phyloP scores from a whole-genome alignment of 73 alveolate species.

The Effrenium voratum region DNA sequence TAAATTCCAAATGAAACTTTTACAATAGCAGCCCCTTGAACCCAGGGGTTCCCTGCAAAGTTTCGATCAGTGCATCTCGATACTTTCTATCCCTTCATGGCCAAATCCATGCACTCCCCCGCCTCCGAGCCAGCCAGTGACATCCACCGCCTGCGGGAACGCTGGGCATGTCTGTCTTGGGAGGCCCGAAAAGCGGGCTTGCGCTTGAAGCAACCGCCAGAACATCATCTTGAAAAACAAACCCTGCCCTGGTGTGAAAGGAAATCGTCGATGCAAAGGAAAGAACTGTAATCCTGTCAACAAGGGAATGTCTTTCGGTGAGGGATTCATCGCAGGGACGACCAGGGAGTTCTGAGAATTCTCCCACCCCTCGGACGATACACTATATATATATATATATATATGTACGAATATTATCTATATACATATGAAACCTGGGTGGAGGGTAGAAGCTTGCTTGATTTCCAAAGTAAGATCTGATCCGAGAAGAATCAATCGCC shows the following conservation, averaged over 20 bases:
- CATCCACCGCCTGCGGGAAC: slow-evolving; percentile 64
- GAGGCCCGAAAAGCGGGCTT: neutral
- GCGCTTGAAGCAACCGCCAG: neutral
- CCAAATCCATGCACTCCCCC: too few relatives aligned
- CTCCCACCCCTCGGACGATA: neutral
- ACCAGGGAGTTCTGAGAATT: neutral
- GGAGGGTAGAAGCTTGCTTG: neutral
- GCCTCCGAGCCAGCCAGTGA: slow-evolving; percentile 94
- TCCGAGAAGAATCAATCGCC: neutral
- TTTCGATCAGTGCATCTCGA: too few relatives aligned
- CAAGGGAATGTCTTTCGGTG: neutral
- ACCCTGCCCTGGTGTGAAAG: neutral
- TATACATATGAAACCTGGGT: too few relatives aligned
- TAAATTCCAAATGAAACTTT: too few relatives aligned
- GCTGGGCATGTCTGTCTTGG: neutral
- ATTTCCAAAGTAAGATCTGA: neutral
- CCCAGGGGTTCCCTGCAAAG: too few relatives aligned
- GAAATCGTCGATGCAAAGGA: neutral
- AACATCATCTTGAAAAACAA: neutral
- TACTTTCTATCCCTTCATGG: too few relatives aligned
- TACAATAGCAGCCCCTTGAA: too few relatives aligned
- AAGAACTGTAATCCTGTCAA: neutral
- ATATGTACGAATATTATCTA: too few relatives aligned
- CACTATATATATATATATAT: too few relatives aligned
- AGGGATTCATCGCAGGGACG: neutral